Percentiles rank a stretch among this genome's conserved stretches.
Conservation (phyloP, 1,139 yeast species). For the Pneumocystis carinii region DNA sequence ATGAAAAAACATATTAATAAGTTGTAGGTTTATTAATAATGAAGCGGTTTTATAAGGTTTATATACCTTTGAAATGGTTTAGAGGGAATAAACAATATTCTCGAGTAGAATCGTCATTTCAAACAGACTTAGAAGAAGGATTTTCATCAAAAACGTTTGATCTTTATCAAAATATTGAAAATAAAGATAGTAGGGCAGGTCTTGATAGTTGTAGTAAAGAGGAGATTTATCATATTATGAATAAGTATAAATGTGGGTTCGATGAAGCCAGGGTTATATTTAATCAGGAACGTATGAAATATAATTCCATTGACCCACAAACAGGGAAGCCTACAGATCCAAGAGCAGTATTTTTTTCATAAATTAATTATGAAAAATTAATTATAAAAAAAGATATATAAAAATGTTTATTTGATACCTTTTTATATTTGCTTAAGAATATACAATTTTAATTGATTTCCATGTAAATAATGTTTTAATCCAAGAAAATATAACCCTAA, state of each 20-base stretch:
- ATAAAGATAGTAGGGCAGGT: slow-evolving; percentile 45
- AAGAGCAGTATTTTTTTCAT: slow-evolving; percentile 19
- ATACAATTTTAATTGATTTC: not conserved
- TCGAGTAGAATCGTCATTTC: slow-evolving; percentile 28
- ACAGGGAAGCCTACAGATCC: slow-evolving; percentile 11
- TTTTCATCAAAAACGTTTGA: slow-evolving; percentile 47
- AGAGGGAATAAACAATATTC: not conserved
- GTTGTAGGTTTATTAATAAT: not conserved
- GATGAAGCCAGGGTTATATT: slow-evolving; percentile 50
- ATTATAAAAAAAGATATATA: not conserved
- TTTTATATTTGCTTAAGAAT: not conserved
- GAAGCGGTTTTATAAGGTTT: not conserved
- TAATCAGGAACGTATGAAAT: not conserved
- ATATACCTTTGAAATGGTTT: not conserved
- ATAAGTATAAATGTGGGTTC: slow-evolving; percentile 34
- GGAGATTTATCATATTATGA: slow-evolving; percentile 43
- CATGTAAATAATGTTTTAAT: not conserved
- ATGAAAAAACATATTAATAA: not conserved
- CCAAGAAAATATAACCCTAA: not conserved
- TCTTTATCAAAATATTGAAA: slow-evolving; percentile 32
- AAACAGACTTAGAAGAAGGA: slow-evolving; percentile 51
- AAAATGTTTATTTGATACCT: not conserved
- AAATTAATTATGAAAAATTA: not conserved
- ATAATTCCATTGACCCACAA: slow-evolving; percentile 9
- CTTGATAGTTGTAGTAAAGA: slow-evolving; percentile 41